Conservation (phyloP, 257 asterid genomes). For the Solanum commersonii region DNA sequence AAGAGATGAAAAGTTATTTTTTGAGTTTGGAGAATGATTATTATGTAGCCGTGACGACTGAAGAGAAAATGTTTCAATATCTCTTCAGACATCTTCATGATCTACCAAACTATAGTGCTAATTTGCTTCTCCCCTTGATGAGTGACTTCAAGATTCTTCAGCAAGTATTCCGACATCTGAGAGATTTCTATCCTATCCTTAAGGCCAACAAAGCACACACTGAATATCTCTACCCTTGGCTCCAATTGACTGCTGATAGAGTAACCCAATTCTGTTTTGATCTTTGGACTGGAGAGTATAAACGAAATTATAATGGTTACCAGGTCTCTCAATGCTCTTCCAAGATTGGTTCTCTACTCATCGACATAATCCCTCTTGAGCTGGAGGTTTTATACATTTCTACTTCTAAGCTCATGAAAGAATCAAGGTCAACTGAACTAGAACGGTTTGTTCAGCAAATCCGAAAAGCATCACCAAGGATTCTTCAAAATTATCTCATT, state of each 20-base stretch:
- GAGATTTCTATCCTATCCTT: too few species aligned
- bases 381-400: not conserved
- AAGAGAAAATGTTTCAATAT: fast-evolving
- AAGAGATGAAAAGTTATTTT: too few species aligned
- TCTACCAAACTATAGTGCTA: not conserved
- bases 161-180: too few species aligned
- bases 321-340: not conserved
- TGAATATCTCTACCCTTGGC: too few species aligned
- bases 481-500: not conserved
- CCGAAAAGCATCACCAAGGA: not conserved
- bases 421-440: not conserved
- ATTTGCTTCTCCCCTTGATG: not conserved
- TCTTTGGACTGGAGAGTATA: too few species aligned
- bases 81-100: too few species aligned
- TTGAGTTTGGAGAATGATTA: too few species aligned
- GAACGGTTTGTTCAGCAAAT: not conserved
- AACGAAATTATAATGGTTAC: too few species aligned
- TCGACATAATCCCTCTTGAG: not conserved
- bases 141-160: not conserved
- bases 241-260: too few species aligned
- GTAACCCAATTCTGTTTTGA: too few species aligned
- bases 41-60: too few species aligned
- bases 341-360: not conserved
- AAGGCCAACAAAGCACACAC: too few species aligned
- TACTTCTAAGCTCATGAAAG: not conserved